Base-by-base conservation (phyloP, 805 yeast genomes). In the Ogataea paraovalis region DNA sequence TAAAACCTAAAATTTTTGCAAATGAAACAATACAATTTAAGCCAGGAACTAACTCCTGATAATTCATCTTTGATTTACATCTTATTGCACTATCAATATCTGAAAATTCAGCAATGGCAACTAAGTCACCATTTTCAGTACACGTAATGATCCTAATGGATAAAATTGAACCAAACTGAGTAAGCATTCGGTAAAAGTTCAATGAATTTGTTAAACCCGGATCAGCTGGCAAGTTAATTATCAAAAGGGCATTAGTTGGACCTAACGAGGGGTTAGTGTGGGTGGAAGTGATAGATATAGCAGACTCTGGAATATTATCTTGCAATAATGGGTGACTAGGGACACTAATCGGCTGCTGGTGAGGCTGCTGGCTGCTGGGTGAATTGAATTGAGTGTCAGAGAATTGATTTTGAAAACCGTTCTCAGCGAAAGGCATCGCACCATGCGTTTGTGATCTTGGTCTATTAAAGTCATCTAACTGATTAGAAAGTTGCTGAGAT, bases 1-100 rank as follows among this genome's bases (percentile, higher is more conserved):
- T 50, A 30, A 60, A 41, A n/a, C 54, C 48, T 25, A 66, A 48
- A 28, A 89, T 78, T 59, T 85, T 87, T 3, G 97, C 97, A 73
- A 89, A 94, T 0, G 91, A 87, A 34, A 89, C 87, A 36, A 80
- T 71, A 62, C 94, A 80, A 16, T 85, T 80, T 22, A 79, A 74
- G 3, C 96, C 96, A 2, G 92, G 87, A 51, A 82, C 78, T 36
- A 92, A 73, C 59, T 92, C 97, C 54, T 83, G 82, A 53, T 90
- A 95, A 59, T 86, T 88, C 60, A 91, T 76, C 43, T 75, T 79
- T 14, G 87, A 85, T 60, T 83, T 82, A 44, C 96, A 89, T 42
- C 75, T 77, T 74, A 87, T 80, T 8, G 99, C 96, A 28, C 80
- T 71, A 44, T 88, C 96, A 5, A 85, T 67, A 23, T 77, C 70